A percentile compares a stretch with the other conserved stretches of the same genome.
phyloP scores from a whole-genome alignment of 345 rosid species.

The Streptanthus diversifolius region DNA sequence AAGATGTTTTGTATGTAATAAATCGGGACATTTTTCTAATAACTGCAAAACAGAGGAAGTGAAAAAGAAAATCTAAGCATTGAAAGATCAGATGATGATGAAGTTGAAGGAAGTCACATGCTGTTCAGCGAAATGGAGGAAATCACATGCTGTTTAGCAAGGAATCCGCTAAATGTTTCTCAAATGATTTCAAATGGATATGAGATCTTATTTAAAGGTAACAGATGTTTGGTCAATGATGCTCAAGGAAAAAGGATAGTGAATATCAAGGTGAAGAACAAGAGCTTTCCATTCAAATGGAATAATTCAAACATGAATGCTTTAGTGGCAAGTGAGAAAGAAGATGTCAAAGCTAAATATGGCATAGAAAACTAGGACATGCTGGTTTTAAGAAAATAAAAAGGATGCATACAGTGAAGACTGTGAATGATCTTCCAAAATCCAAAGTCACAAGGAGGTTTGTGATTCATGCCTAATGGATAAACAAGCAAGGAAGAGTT shows the following conservation, averaged over 20 bases:
- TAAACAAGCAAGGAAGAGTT: too few relatives aligned
- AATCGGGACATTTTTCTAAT: too few relatives aligned
- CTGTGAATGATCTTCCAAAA: too few relatives aligned
- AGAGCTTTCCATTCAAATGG: not conserved
- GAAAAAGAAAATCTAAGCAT: too few relatives aligned
- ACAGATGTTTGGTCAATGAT: not conserved
- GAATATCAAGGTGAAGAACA: not conserved
- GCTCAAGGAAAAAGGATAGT: not conserved
- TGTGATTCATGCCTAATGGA: too few relatives aligned
- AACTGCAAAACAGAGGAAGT: too few relatives aligned
- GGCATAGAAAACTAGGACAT: not conserved
- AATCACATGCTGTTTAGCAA: not conserved
- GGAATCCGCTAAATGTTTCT: not conserved
- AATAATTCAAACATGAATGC: not conserved
- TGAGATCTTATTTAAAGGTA: not conserved
- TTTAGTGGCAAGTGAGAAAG: not conserved
- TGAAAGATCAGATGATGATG: too few relatives aligned
- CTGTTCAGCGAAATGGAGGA: too few relatives aligned
- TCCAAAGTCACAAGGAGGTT: too few relatives aligned
- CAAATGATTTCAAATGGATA: not conserved
- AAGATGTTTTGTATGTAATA: too few relatives aligned
- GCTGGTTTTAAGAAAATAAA: not conserved
- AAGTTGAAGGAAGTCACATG: too few relatives aligned
- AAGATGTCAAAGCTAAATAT: not conserved
- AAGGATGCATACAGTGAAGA: too few relatives aligned